Evolutionary conservation across 768 basidiomycete genomes (phyloP).

Genomic region (Postia placenta): DNA sequence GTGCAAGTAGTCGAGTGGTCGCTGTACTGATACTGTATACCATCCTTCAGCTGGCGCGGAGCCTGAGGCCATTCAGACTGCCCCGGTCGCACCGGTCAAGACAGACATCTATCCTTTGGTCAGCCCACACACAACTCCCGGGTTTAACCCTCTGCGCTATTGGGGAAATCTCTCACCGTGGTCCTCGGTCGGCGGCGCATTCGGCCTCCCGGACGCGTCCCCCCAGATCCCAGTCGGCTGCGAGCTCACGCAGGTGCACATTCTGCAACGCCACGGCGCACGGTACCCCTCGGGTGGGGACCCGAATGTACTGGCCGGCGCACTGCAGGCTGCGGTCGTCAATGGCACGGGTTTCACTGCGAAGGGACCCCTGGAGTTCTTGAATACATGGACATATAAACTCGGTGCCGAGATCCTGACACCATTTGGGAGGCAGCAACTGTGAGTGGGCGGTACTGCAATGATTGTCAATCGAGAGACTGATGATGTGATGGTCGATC

Average conservation of each 20-base stretch:
- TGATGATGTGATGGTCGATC: too few species aligned
- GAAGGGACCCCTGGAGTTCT: slow-evolving; percentile 33
- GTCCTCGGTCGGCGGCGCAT: slow-evolving; percentile 38
- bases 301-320: slow-evolving; percentile 22
- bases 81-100: slow-evolving; percentile 32
- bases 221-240: slow-evolving; percentile 42
- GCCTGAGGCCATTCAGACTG: slow-evolving; percentile 22
- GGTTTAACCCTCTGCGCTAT: slow-evolving; percentile 39
- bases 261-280: slow-evolving; percentile 37
- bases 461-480: too few species aligned
- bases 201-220: slow-evolving; percentile 44
- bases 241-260: slow-evolving; percentile 37
- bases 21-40: background rate
- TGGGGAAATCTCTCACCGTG: slow-evolving; percentile 47
- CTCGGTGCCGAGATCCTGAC: slow-evolving; percentile 42
- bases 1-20: slow-evolving; percentile 24
- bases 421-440: slow-evolving; percentile 40
- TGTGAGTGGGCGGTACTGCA: slow-evolving; percentile 15
- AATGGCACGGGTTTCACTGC: slow-evolving; percentile 25
- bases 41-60: slow-evolving; percentile 21
- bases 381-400: slow-evolving; percentile 41
- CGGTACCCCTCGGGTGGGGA: slow-evolving; percentile 33
- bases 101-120: slow-evolving; percentile 37
- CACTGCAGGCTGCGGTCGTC: slow-evolving; percentile 17
- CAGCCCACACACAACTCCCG: slow-evolving; percentile 22